Evolutionary conservation across 352 stramenopile genomes (phyloP), one percentile per base, ranked within the genome.

Genomic region (Phytophthora cryptogea): DNA sequence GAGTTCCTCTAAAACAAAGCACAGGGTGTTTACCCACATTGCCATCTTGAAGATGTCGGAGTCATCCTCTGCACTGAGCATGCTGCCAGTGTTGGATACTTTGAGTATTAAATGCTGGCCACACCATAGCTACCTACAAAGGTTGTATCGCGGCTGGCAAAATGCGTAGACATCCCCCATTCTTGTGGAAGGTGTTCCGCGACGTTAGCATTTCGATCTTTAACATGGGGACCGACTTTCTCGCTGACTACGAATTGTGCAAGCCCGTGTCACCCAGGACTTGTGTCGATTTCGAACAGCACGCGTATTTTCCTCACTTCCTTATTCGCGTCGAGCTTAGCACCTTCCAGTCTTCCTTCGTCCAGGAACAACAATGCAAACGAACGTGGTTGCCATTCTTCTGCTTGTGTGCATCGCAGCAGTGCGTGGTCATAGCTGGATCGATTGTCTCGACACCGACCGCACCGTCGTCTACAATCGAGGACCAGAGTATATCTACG

Each of bases 391-490:
- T 16, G 8, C 57, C 5, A 43, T 69, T n/a, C n/a, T 59, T 7
- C 45, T 66, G 37, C n/a, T 53, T 47, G 31, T 68, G 28, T 62
- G 13, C 47, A 46, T 65, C 20, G 48, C 26, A 7, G 33, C 5
- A 4, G 61, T 76, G 32, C 47, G 63, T 9, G 74, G 74, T 7
- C 78, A 88, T 51, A 77, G 63, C 44, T 90, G 80, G 81, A 83
- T 90, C 66, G 83, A 92, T 61, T 92, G 83, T 53, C 69, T 92
- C 37, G 83, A 88, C 50, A 82, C 63, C 6, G 62, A 82, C 51
- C 76, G 68, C 60, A 62, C 56, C 0, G 62, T 87, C 8, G 80
- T 90, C 8, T 90, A 88, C 59, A 68, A 86, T 52, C 71, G 75
- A 28, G 75, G 70, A 31, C 66, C 66, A 28, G 61, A 78, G 58